Base-by-base conservation (phyloP, 352 stramenopile genomes). In the Phytophthora hybrid region DNA sequence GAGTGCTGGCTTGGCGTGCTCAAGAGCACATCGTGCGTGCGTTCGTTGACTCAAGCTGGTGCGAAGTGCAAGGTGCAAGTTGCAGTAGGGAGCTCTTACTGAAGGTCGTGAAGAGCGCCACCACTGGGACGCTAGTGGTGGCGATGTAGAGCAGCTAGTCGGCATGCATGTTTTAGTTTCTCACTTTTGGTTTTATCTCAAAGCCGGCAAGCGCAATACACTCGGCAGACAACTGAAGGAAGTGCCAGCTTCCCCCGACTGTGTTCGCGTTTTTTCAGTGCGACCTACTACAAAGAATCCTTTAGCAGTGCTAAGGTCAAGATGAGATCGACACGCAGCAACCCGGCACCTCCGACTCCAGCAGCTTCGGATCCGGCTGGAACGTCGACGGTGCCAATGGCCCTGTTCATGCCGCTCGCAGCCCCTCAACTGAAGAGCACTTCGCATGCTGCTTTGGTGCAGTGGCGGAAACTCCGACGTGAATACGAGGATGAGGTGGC, bases 371-470 rank as follows among this genome's bases (percentile, higher is more conserved):
- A 23, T 49, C 31, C 37, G 32, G 21, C 34, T 32, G 39, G 21
- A 0, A 32, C n/a, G 3, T 66, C 65, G 14, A 62, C 57, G 10
- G 66, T 73, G 26, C 49, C 57, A 1, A 31, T 66, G 49, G 14
- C 57, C 1, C 16, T 67, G 0, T 66, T 73, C 57, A 60, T 73
- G 47, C 66, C 39, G 6, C 56, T 73, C 5, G 57, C 57, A 13
- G 58, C 66, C 7, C 37, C 66, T 6, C 56, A 64, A n/a, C 31
- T 66, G 32, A 71, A 63, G 34, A 66, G 58, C n/a, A 66, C 65
- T 2, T 66, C 65, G 5, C 65, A 59, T n/a, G 6, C 65, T 31
- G 46, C 46, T 6, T 16, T 66, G 3, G 47, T 66, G 14, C 31
- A 62, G 21, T 66, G 65, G 65, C 19, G 57, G 5, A 55, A 66